A percentile compares a stretch with the other conserved stretches of the same genome.
Conservation (phyloP, 202 grass and related monocot species). For the Panicum virgatum region DNA sequence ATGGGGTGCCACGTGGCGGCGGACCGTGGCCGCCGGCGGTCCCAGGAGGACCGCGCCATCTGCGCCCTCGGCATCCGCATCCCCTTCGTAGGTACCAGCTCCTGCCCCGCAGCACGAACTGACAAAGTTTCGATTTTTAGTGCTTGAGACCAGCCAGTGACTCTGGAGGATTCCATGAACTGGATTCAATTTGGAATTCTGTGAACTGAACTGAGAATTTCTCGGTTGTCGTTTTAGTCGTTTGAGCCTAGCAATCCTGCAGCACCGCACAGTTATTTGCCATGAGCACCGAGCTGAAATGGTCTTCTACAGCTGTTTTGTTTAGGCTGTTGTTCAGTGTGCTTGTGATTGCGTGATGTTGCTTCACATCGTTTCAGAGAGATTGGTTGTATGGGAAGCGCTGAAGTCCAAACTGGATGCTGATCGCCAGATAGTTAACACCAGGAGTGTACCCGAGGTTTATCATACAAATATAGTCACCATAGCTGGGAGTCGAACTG, state of each 20-base stretch:
- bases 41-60: conserved; percentile 87
- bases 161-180: not conserved
- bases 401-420: not conserved
- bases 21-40: conserved; percentile 63
- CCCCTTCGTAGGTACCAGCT: conserved; percentile 54
- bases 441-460: not conserved
- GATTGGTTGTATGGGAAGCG: no score
- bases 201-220: not conserved
- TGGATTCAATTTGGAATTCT: not conserved
- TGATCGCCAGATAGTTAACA: not conserved
- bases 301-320: not conserved
- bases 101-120: not conserved
- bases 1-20: conserved; percentile 58
- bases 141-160: not conserved
- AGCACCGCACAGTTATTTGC: not conserved
- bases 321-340: not conserved
- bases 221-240: not conserved
- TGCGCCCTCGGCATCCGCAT: conserved; percentile 85
- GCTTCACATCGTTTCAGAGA: not conserved
- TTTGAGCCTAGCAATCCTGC: not conserved
- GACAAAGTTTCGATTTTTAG: not conserved
- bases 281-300: not conserved
- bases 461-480: not conserved
- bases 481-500: not conserved
- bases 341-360: conserved; percentile 3